Evolutionary conservation across 148 eudicot species (phyloP).

Genomic region (Rhododendron ferrugineum): DNA sequence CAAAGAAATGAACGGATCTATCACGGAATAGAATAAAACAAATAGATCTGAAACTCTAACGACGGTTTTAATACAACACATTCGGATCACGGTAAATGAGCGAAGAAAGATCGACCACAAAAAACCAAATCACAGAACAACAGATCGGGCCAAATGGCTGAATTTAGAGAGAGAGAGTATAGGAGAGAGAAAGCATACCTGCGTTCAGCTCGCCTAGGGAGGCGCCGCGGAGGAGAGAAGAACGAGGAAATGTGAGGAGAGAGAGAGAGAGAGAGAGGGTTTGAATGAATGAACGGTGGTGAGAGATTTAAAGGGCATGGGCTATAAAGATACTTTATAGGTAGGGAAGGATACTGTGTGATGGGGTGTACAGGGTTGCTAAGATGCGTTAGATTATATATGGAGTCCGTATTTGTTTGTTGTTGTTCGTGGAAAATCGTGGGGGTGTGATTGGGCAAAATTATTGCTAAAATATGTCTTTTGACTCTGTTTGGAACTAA

Average conservation of each 20-base stretch:
- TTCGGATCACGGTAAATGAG: not conserved
- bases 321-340: not conserved
- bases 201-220: not conserved
- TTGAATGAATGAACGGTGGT: not conserved
- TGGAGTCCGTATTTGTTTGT: not conserved
- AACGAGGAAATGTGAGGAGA: slow-evolving; percentile 1
- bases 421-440: not conserved
- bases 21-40: not conserved
- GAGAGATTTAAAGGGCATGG: not conserved
- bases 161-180: not conserved
- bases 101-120: not conserved
- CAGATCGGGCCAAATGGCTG: not conserved
- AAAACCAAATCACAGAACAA: no score
- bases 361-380: not conserved
- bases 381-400: not conserved
- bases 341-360: not conserved
- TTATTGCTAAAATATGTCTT: not conserved
- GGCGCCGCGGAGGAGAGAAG: not conserved
- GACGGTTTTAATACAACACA: not conserved
- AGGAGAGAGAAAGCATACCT: not conserved
- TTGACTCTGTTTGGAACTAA: no score
- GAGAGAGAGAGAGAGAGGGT: not conserved
- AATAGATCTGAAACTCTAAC: slow-evolving; percentile 6
- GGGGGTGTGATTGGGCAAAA: not conserved
- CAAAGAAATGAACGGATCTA: slow-evolving; percentile 1